These are phyloP conservation scores for Neurospora sublineolata DNA, from an alignment of 495 filamentous ascomycete species.

Conservation along the genomic window DNA sequence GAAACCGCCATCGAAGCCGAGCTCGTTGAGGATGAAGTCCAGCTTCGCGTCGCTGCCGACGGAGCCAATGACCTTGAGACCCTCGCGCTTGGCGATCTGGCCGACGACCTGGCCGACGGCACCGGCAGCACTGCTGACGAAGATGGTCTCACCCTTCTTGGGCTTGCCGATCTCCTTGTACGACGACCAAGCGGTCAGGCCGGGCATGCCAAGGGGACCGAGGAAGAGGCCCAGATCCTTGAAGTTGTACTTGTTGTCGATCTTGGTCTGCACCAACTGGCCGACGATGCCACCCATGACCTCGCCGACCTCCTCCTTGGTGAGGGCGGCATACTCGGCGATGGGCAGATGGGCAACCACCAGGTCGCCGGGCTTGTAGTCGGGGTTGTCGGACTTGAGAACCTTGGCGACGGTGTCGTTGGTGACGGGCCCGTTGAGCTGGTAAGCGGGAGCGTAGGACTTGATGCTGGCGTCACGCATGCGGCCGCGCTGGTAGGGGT, in stretches of 20 bases:
- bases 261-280: constrained; percentile 23
- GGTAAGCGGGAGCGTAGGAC: constrained; percentile 53
- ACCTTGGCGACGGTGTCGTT: constrained; percentile 51
- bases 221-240: constrained; percentile 50
- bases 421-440: constrained; percentile 43
- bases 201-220: constrained; percentile 78
- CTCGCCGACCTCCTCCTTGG: constrained; percentile 14
- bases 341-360: constrained; percentile 47
- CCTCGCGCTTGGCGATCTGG: constrained; percentile 78
- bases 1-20: constrained; percentile 60
- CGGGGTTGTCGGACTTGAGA: constrained; percentile 49
- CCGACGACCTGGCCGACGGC: constrained; percentile 80
- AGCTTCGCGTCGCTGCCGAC: constrained; percentile 56
- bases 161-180: constrained; percentile 77
- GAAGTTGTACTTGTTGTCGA: constrained; percentile 51
- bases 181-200: constrained; percentile 70
- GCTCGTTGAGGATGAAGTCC: constrained; percentile 51
- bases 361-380: constrained; percentile 55
- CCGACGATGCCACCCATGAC: not conserved
- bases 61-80: constrained; percentile 67
- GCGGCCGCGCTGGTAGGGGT: constrained; percentile 78
- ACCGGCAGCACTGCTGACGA: constrained; percentile 69
- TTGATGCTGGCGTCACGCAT: constrained; percentile 39
- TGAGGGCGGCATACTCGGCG: constrained; percentile 50
- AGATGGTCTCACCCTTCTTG: constrained; percentile 81